phyloP scores from a whole-genome alignment of 805 yeast genomes.

The Barnettozyma wickerhamii region DNA sequence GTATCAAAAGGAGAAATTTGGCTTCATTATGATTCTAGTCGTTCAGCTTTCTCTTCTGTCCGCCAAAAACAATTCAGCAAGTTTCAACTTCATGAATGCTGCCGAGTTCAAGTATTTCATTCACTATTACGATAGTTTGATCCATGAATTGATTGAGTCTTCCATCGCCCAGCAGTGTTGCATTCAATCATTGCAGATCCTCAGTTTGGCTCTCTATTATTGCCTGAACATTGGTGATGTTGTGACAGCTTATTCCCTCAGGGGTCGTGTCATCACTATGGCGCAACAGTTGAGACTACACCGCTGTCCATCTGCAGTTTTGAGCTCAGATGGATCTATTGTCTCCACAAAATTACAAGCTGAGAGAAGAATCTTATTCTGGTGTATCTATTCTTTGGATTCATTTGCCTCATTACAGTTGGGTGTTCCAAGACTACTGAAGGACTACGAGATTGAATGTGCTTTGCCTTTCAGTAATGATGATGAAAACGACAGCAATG shows the following conservation, averaged over 20 bases:
- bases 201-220: conserved; percentile 65
- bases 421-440: conserved; percentile 78
- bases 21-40: conserved; percentile 44
- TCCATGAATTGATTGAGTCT: conserved; percentile 59
- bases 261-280: conserved; percentile 77
- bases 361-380: conserved; percentile 74
- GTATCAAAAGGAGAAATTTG: conserved; percentile 49
- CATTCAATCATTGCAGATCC: conserved; percentile 63
- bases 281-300: conserved; percentile 82
- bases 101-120: conserved; percentile 21
- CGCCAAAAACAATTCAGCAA: conserved; percentile 12
- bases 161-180: conserved; percentile 58
- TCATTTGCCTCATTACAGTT: conserved; percentile 67
- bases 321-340: conserved; percentile 59
- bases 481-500: conserved; percentile 35
- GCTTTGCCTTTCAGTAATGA: conserved; percentile 66
- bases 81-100: conserved; percentile 8
- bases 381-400: conserved; percentile 81
- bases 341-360: conserved; percentile 72
- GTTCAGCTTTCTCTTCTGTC: conserved; percentile 42
- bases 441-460: conserved; percentile 82
- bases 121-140: conserved; percentile 54
- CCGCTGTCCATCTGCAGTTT: conserved; percentile 80
- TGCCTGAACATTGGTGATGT: conserved; percentile 71
- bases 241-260: conserved; percentile 65